Conservation (phyloP, 345 rosid species). For the Rhizophora mangle region DNA sequence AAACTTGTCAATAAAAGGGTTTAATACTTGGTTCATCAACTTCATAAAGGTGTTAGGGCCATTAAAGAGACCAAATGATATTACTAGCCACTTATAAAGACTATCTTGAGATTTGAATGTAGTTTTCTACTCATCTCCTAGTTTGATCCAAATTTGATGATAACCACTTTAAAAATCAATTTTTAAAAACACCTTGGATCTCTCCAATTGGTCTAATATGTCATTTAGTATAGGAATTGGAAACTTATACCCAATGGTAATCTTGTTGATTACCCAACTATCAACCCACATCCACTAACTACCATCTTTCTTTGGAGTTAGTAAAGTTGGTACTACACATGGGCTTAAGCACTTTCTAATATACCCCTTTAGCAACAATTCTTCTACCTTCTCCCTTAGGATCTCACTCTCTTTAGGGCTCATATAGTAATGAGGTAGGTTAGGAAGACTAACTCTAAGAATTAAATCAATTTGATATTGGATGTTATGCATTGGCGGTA, state of each 20-base stretch:
- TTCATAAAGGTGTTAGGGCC: neutral
- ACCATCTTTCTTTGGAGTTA: slow-evolving; percentile 8
- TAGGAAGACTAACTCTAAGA: no score
- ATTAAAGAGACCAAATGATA: neutral
- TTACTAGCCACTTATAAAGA: neutral
- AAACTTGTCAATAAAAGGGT: neutral
- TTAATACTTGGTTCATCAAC: neutral
- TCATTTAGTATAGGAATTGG: neutral
- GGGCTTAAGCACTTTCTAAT: neutral
- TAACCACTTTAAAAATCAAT: neutral
- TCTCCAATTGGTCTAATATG: neutral
- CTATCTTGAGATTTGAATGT: no score
- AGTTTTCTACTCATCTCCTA: neutral
- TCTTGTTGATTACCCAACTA: neutral
- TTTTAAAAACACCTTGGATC: neutral
- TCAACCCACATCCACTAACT: neutral
- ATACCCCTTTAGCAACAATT: neutral
- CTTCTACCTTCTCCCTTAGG: neutral
- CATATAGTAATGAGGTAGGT: no score
- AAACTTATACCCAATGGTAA: neutral
- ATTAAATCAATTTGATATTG: neutral
- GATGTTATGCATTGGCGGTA: neutral
- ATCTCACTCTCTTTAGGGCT: no score
- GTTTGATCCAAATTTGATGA: neutral
- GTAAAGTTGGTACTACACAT: neutral